Evolutionary conservation across 257 asterid genomes (phyloP).

Genomic region (Solanum pimpinellifolium): DNA sequence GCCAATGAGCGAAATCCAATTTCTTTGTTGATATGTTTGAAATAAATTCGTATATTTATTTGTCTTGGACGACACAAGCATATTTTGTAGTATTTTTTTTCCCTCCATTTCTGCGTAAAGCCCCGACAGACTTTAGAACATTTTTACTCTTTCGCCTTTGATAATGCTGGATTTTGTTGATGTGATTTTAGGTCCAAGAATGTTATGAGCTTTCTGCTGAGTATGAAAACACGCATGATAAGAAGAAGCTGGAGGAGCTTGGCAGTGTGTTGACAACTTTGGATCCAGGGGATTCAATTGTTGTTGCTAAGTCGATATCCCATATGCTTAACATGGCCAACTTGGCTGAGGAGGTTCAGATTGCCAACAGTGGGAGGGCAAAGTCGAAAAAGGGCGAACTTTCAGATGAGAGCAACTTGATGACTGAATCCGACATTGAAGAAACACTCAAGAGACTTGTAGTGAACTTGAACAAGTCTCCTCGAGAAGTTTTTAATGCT

Average conservation of each 20-base stretch:
- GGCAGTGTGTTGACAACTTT: slow-evolving; percentile 30
- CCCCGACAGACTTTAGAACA: background rate
- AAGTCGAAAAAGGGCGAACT: slow-evolving; percentile 28
- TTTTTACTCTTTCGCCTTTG: background rate
- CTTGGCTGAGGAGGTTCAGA: slow-evolving; percentile 46
- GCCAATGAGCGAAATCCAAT: background rate
- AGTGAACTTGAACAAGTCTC: slow-evolving; percentile 27
- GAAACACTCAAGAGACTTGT: slow-evolving; percentile 43
- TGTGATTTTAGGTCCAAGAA: slow-evolving; percentile 26
- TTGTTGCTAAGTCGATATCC: slow-evolving; percentile 35
- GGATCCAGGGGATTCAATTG: slow-evolving; percentile 51
- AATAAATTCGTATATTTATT: background rate
- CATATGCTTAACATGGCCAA: slow-evolving; percentile 48
- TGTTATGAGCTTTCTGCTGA: slow-evolving; percentile 42
- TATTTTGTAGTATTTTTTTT: background rate
- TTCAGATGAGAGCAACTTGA: slow-evolving; percentile 26
- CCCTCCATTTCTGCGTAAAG: background rate
- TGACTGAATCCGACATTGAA: slow-evolving; percentile 39
- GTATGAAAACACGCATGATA: slow-evolving; percentile 25
- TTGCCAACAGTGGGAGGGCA: slow-evolving; percentile 24
- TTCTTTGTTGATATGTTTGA: background rate
- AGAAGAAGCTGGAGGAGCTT: slow-evolving; percentile 32
- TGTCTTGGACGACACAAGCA: background rate
- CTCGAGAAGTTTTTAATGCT: slow-evolving; percentile 38
- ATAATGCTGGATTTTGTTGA: background rate